A percentile compares a stretch with the other conserved stretches of the same genome.
Evolutionary conservation across 208 protist genomes (phyloP).

Genomic region (Wallacemonas sp.): DNA sequence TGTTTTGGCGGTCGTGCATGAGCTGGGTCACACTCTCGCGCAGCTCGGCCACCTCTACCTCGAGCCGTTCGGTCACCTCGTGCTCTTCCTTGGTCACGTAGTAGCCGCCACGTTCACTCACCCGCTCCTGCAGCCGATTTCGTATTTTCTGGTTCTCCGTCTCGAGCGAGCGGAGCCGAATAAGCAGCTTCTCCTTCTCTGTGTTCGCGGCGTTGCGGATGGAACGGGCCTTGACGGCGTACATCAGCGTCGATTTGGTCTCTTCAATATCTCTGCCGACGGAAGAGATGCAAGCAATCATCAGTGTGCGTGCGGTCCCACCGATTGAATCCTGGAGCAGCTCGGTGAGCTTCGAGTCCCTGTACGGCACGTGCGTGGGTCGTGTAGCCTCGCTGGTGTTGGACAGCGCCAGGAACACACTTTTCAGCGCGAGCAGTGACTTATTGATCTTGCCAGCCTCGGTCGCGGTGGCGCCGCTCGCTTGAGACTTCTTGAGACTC

Average conservation of each 20-base stretch:
- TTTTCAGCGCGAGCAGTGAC: constrained; percentile 92
- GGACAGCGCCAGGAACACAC: constrained; percentile 89
- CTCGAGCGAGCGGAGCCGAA: constrained; percentile 78
- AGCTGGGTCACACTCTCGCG: constrained; percentile 58
- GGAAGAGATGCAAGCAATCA: constrained; percentile 95
- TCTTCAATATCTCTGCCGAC: constrained; percentile 95
- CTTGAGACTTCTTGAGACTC: constrained; percentile 92
- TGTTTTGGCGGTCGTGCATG: constrained; percentile 61
- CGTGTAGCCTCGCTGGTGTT: constrained; percentile 81
- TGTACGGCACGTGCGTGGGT: constrained; percentile 91
- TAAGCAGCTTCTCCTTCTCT: constrained; percentile 76
- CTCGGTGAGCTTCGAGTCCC: constrained; percentile 94
- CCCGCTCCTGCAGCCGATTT: constrained; percentile 86
- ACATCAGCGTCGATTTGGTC: constrained; percentile 95
- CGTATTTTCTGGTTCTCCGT: constrained; percentile 83
- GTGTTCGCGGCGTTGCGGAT: constrained; percentile 93
- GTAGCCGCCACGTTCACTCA: constrained; percentile 83
- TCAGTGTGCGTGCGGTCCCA: constrained; percentile 90
- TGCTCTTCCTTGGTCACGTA: constrained; percentile 83
- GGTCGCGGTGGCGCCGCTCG: constrained; percentile 72
- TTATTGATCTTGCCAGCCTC: constrained; percentile 94
- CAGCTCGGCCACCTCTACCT: constrained; percentile 53
- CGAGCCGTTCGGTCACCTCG: constrained; percentile 53
- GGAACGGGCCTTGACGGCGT: constrained; percentile 93
- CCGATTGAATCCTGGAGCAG: constrained; percentile 94